Evolutionary conservation across 352 stramenopile genomes (phyloP).

Genomic region (Vaucheria bursata): DNA sequence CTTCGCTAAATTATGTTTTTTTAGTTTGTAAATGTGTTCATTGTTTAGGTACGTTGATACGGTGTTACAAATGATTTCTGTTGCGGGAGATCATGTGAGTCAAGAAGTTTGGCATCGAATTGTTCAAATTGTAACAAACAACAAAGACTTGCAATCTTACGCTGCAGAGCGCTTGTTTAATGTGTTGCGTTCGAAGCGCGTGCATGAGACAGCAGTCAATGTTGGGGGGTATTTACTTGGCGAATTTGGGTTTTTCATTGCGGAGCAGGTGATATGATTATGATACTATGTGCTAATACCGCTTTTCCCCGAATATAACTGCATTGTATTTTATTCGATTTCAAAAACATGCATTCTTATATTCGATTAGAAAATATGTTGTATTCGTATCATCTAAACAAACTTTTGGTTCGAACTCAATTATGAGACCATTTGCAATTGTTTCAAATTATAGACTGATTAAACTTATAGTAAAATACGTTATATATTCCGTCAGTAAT

Average conservation of each 20-base stretch:
- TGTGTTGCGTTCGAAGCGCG: slow-evolving; percentile 75
- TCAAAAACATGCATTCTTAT: not conserved
- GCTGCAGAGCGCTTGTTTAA: slow-evolving; percentile 85
- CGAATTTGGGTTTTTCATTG: slow-evolving; percentile 93
- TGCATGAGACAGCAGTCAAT: slow-evolving; percentile 87
- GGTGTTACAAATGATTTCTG: slow-evolving; percentile 90
- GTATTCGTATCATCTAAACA: no score
- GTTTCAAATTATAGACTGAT: no score
- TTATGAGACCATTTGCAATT: no score
- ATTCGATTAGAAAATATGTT: no score
- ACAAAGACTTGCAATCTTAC: slow-evolving; percentile 83
- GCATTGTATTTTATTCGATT: not conserved
- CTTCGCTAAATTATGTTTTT: no score
- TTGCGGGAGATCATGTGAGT: slow-evolving; percentile 72
- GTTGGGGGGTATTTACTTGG: slow-evolving; percentile 89
- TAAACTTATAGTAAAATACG: no score
- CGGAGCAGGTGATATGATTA: slow-evolving; percentile 47
- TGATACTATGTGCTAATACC: not conserved
- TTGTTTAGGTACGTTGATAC: slow-evolving; percentile 86
- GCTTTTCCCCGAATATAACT: not conserved
- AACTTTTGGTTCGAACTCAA: no score
- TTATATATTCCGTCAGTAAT: no score
- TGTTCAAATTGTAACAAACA: slow-evolving; percentile 98
- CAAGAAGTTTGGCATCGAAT: slow-evolving; percentile 91
- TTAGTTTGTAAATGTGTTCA: no score